Base-by-base conservation (phyloP, 495 filamentous ascomycete genomes). In the Aspergillus conjunctus region DNA sequence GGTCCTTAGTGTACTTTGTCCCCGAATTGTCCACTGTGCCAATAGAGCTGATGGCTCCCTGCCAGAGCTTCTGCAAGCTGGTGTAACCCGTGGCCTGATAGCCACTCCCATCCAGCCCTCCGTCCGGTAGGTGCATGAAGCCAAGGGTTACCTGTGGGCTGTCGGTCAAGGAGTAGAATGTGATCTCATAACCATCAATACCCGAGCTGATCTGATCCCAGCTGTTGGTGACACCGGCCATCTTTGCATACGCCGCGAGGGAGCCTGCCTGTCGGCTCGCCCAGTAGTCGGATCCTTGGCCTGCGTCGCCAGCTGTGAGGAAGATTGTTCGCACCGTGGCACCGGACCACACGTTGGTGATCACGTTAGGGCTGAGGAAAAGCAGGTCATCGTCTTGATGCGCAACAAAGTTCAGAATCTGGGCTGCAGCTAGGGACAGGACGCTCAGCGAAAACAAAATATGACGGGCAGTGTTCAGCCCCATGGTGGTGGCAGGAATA, bases 231-330 rank as follows among this genome's bases (percentile, higher is more conserved):
- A 44, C 48, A 0, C 52, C 46, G 43, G 32, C 45, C 55, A 68
- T 68, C 1, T 46, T 17, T 0, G 58, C 56, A 43, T 68, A 68
- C 7, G 65, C 62, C 3, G 65, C 62, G 8, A 55, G 33, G 20
- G 62, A 52, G 49, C 65, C 62, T 14, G 14, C 15, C 34, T 65
- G 51, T 5, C 62, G 66, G 12, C 33, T 26, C 11, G n/a, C 26
- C 59, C 58, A 65, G 54, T 65, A 68, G 22, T 12, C 50, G 9
- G 55, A 14, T 20, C 48, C 45, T 15, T 34, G 71, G 87, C 91
- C 65, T 86, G 88, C 57, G 86, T 92, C 71, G 89, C 90, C 65
- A 88, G 91, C 72, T 87, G 91, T 69, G 88, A 94, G 76, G 90
- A 94, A 71, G 90, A 95, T 61, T 86, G 91, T 72, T 67, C 73